Evolutionary conservation across 805 yeast genomes (phyloP).

Genomic region (Yueomyces sinensis): DNA sequence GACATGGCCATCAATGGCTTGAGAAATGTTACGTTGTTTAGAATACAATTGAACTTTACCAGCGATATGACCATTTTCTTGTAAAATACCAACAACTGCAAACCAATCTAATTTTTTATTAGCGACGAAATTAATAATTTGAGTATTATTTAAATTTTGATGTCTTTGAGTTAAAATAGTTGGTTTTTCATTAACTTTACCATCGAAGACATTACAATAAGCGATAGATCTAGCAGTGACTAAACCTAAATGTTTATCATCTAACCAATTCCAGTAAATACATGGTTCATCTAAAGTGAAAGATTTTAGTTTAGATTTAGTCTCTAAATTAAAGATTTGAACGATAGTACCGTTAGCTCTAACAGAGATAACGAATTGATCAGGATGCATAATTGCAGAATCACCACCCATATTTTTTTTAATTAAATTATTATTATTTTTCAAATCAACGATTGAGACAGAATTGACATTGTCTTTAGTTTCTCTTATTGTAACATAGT

Average conservation of each 20-base stretch:
- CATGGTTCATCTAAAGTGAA: conserved; percentile 80
- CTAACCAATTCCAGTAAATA: conserved; percentile 91
- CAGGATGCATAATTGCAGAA: conserved; percentile 92
- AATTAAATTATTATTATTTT: conserved; percentile 63
- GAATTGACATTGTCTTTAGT: conserved; percentile 52
- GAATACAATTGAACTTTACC: conserved; percentile 93
- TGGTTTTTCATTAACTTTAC: conserved; percentile 69
- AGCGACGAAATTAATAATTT: conserved; percentile 80
- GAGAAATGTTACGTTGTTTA: conserved; percentile 81
- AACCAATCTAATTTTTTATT: conserved; percentile 81
- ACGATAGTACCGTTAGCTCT: conserved; percentile 94
- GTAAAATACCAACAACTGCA: conserved; percentile 89
- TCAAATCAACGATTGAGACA: conserved; percentile 87
- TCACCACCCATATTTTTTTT: conserved; percentile 96
- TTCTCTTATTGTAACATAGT: conserved; percentile 74
- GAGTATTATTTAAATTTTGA: conserved; percentile 61
- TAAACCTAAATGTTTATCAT: conserved; percentile 60
- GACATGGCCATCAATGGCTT: conserved; percentile 96
- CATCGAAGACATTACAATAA: conserved; percentile 76
- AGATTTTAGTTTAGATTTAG: conserved; percentile 82
- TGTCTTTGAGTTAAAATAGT: conserved; percentile 72
- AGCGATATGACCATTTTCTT: conserved; percentile 84
- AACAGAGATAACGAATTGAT: conserved; percentile 76
- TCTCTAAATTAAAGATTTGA: conserved; percentile 80
- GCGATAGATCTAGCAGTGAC: conserved; percentile 66